A percentile compares a stretch with the other conserved stretches of the same genome.
Conservation (phyloP, 345 rosid genomes). For the Aegle marmelos region DNA sequence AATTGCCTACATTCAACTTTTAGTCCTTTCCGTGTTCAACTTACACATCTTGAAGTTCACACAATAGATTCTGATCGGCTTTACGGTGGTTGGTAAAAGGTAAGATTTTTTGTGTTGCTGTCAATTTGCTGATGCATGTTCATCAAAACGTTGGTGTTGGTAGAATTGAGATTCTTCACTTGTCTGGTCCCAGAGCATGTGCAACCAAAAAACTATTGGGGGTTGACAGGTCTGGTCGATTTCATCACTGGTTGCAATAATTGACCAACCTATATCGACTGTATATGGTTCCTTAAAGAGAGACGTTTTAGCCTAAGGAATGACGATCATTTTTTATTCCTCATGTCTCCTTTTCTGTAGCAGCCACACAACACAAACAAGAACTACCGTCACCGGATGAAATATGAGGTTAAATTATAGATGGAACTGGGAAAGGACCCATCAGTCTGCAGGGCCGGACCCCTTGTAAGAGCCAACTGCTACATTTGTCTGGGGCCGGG, state of each 20-base stretch:
- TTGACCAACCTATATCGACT: background rate
- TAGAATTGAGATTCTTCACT: background rate
- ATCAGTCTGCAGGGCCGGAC: background rate
- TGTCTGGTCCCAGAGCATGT: background rate
- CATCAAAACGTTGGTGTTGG: no score
- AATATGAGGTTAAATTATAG: background rate
- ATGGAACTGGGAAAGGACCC: background rate
- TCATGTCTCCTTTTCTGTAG: background rate
- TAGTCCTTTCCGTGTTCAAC: background rate
- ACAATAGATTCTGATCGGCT: background rate
- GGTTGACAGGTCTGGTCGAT: background rate
- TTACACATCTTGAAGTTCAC: background rate
- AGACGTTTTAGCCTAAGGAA: background rate
- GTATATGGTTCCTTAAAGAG: background rate
- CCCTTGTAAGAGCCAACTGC: background rate
- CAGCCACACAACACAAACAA: background rate
- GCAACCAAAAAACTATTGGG: background rate
- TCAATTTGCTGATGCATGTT: background rate
- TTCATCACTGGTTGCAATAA: background rate
- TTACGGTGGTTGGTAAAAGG: background rate
- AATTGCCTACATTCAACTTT: no score
- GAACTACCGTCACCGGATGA: background rate
- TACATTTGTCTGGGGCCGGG: slow-evolving; percentile 1
- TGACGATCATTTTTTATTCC: background rate
- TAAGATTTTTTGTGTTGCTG: background rate